Base-by-base conservation (phyloP, 1,139 yeast genomes). In the Arxiozyma slooffiae region DNA sequence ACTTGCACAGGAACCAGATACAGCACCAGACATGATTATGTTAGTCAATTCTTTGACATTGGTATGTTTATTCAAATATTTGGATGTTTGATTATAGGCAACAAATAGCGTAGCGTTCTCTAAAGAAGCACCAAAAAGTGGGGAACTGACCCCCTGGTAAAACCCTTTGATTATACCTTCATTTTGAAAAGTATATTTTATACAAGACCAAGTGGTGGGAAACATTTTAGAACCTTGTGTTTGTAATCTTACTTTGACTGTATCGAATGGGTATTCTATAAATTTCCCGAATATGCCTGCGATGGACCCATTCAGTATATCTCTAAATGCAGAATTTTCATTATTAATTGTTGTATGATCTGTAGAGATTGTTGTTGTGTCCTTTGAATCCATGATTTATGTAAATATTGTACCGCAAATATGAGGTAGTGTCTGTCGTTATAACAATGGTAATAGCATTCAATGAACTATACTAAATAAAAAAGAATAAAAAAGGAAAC, bases 221-320 rank as follows among this genome's bases (percentile, higher is more conserved):
- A 65, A 66, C 24, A 63, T 44, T 44, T 69, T 67, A 26, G 76
- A 72, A 1, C 81, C 77, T 57, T 80, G 81, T 0, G 95, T 80
- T 67, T 90, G 97, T 37, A 90, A 73, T 51, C 97, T 73, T 2
- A 90, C 97, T 66, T 90, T 90, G 48, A 89, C 77, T 0, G 97
- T 90, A 63, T 90, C 97, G 59, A 90, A 87, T 0, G 97, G 97
- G 60, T 82, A 89, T 67, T 90, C 97, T 7, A 90, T 78, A 37
- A 85, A 63, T 63, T 90, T 90, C 3, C 96, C 97, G 9, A 80
- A 69, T 55, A 87, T 83, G 8, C 97, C 97, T 0, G 97, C 81
- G 11, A 75, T 52, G 18, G 70, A 66, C 24, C 70, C 69, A 54
- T 56, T 62, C 20, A 61, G 38, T 24, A 66, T 60, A 50, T 66